Conservation (phyloP, 2,329 filamentous ascomycete genomes). For the Trichoderma sp. region DNA sequence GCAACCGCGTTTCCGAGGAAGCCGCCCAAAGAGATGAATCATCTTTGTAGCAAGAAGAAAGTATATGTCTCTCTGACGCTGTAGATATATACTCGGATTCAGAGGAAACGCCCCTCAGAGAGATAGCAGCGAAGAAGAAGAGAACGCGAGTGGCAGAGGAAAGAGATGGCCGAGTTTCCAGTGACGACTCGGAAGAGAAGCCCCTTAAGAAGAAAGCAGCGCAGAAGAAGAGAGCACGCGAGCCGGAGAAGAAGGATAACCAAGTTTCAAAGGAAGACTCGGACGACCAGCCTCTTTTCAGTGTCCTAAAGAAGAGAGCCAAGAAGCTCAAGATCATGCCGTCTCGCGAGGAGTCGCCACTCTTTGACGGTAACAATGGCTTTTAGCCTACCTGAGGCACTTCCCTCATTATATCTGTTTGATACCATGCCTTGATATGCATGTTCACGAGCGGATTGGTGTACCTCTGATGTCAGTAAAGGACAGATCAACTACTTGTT, state of each 20-base stretch:
- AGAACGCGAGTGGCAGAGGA: not conserved
- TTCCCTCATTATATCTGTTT: not conserved
- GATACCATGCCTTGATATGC: not conserved
- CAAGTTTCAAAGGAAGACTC: not conserved
- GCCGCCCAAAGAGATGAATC: not conserved
- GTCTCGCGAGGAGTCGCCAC: not conserved
- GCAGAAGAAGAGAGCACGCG: not conserved
- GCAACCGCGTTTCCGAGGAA: not conserved
- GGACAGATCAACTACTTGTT: not conserved
- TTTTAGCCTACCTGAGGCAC: not conserved
- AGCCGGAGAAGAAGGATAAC: not conserved
- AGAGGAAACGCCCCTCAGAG: not conserved
- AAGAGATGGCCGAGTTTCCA: not conserved
- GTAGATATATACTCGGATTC: not conserved
- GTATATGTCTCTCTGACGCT: not conserved
- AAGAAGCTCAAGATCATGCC: not conserved
- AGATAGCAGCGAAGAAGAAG: not conserved
- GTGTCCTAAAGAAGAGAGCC: not conserved
- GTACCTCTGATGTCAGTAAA: too few relatives aligned
- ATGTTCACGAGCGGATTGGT: not conserved
- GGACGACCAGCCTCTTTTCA: not conserved
- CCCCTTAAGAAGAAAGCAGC: not conserved
- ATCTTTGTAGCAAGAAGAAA: not conserved
- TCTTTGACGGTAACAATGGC: not conserved
- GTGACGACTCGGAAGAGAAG: not conserved